Percentiles rank a stretch among this genome's conserved stretches.
Conservation (phyloP, 1,139 yeast genomes). For the Yamadazyma oceani region DNA sequence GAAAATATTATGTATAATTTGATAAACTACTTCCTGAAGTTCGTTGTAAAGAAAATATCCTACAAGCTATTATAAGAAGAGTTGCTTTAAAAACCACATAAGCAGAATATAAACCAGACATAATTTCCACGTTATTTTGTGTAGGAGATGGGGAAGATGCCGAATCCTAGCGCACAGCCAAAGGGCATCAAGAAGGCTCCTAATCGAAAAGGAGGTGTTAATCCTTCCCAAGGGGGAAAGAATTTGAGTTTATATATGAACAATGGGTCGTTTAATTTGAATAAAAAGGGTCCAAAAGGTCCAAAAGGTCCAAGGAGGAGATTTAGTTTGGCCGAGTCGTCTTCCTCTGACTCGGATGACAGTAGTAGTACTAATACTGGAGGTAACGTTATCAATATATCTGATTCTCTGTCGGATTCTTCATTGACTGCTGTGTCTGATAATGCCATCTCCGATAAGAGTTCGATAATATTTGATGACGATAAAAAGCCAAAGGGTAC, state of each 20-base stretch:
- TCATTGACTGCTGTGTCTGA: conserved; percentile 46
- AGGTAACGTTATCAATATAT: conserved; percentile 9
- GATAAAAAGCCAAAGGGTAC: conserved; percentile 4
- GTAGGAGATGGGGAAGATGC: conserved; percentile 12
- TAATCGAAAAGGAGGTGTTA: conserved; percentile 3
- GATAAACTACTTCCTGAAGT: too few species aligned
- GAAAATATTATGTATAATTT: too few species aligned
- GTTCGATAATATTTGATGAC: conserved; percentile 8
- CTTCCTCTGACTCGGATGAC: conserved; percentile 30
- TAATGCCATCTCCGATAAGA: conserved; percentile 22
- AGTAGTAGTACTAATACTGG: conserved; percentile 16
- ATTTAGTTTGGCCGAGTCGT: conserved; percentile 45
- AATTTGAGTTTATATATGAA: conserved; percentile 28
- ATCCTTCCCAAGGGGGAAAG: conserved; percentile 32
- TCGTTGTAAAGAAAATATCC: not conserved
- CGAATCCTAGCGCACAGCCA: conserved; percentile 5
- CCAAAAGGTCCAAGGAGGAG: conserved; percentile 24
- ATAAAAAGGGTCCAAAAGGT: conserved; percentile 16
- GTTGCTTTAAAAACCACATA: too few species aligned
- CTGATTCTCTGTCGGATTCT: conserved; percentile 29
- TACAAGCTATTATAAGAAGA: too few species aligned
- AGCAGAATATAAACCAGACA: too few species aligned
- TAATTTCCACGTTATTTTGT: too few species aligned
- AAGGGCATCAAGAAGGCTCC: conserved; percentile 4
- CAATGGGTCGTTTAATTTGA: conserved; percentile 10